Evolutionary conservation across 306 rosid species (phyloP).

Genomic region (Pueraria montana): DNA sequence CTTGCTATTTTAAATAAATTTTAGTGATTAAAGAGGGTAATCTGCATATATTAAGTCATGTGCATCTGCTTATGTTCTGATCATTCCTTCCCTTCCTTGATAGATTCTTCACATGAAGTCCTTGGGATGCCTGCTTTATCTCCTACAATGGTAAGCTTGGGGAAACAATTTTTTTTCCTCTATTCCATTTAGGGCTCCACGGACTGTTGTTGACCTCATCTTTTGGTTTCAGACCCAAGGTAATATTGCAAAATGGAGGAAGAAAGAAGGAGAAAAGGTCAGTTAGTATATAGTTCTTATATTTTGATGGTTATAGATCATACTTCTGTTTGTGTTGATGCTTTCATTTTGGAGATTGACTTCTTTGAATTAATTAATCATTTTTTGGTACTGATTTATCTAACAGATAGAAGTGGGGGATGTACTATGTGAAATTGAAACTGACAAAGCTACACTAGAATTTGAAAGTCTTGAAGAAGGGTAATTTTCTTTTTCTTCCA

Average conservation of each 20-base stretch:
- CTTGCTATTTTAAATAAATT: not conserved
- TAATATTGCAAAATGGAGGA: conserved; percentile 89
- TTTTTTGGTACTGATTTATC: conserved; percentile 46
- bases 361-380: conserved; percentile 42
- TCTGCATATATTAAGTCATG: conserved; percentile 23
- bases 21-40: conserved; percentile 37
- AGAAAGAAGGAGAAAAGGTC: conserved; percentile 98
- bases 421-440: conserved; percentile 93
- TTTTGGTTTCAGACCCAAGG: conserved; percentile 82
- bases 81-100: conserved; percentile 8
- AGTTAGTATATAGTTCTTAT: conserved; percentile 47
- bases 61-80: conserved; percentile 40
- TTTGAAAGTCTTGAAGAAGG: conserved; percentile 98
- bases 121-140: conserved; percentile 96
- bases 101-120: conserved; percentile 77
- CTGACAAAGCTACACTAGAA: conserved; percentile 97
- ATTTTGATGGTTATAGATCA: conserved; percentile 48
- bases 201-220: conserved; percentile 43
- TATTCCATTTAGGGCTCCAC: conserved; percentile 42
- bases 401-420: conserved; percentile 95
- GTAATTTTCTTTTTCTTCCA: conserved; percentile 57
- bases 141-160: conserved; percentile 92
- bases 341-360: conserved; percentile 37
- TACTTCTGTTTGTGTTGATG: conserved; percentile 42
- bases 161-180: not conserved